Evolutionary conservation across 129 eudicot genomes (phyloP), one percentile per base, ranked within the genome.

Genomic region (Flaveria trinervia): DNA sequence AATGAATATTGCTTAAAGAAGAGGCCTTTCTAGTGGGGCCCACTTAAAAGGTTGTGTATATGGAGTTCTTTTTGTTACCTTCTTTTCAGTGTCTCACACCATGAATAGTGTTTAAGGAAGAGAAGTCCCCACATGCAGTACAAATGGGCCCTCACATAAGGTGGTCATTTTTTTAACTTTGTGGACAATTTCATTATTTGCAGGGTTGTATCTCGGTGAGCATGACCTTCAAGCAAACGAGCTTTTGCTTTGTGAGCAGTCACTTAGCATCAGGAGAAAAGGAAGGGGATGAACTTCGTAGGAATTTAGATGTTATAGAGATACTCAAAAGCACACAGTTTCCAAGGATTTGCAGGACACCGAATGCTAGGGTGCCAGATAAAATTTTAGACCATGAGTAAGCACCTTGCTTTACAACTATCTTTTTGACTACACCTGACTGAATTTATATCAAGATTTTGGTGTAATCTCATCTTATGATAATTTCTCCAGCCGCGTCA

Each of bases 201-300:
- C 83, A 93, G 98, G 98, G 98, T 65, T 93, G 96, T 64, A 91
- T 93, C 76, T 83, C 98, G 9, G 85, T 90, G 54, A 90, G 96
- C 74, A 79, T 90, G 92, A 77, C 83, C 49, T 72, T 90, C 83
- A 84, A 84, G 75, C 84, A 84, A 77, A 90, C 96, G 16, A 90
- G 89, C 79, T 88, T 90, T 71, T 90, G 92, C 86, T 87, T 90
- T 56, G 84, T 90, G 17, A 84, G 89, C 61, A 90, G 90, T 80
- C 96, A 90, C 84, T 73, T 90, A 75, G 92, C 96, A 2, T 88
- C 96, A 16, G 96, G 96, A 49, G 90, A 90, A 65, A 90, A 88
- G 77, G 96, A 90, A 74, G 96, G 96, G 11, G 96, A 90, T 44
- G 92, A 90, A 73, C 87, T 88, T 39, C 82, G 96, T 57, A 88